phyloP scores from a whole-genome alignment of 139 green algal genomes.

The Pleodorina starrii region DNA sequence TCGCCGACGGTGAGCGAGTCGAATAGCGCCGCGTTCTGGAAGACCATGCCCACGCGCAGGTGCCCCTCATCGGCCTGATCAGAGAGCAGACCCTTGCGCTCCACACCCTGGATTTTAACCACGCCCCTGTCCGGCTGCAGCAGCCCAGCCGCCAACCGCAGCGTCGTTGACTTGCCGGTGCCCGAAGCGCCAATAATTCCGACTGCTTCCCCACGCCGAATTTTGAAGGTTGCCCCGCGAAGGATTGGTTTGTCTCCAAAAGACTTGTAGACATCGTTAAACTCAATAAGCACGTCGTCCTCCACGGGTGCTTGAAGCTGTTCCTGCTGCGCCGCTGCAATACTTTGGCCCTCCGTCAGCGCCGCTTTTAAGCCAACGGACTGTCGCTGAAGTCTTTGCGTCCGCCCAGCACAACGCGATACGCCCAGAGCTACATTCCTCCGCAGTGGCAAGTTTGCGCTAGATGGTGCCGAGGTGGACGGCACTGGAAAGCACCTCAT shows the following conservation, averaged over 20 bases:
- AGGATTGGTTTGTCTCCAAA: constrained; percentile 97
- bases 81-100: constrained; percentile 82
- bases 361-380: not conserved
- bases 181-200: constrained; percentile 98
- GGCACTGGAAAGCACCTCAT: constrained; percentile 50
- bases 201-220: constrained; percentile 95
- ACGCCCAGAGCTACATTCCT: not conserved
- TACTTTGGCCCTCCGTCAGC: constrained; percentile 3
- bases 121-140: constrained; percentile 93
- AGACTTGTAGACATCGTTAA: constrained; percentile 94
- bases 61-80: constrained; percentile 74
- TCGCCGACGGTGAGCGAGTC: constrained; percentile 97
- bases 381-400: not conserved
- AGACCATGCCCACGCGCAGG: constrained; percentile 91
- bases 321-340: not conserved
- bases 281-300: constrained; percentile 93
- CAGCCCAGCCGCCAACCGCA: constrained; percentile 95
- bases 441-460: not conserved
- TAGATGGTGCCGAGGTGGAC: constrained; percentile 31
- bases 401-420: not conserved
- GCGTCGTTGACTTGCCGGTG: constrained; percentile 97
- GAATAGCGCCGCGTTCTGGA: constrained; percentile 98
- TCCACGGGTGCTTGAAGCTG: constrained; percentile 18
- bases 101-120: constrained; percentile 86
- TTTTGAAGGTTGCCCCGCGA: constrained; percentile 92